Conservation (phyloP, 2,329 filamentous ascomycete species). For the Ploettnerulaceae sp. region DNA sequence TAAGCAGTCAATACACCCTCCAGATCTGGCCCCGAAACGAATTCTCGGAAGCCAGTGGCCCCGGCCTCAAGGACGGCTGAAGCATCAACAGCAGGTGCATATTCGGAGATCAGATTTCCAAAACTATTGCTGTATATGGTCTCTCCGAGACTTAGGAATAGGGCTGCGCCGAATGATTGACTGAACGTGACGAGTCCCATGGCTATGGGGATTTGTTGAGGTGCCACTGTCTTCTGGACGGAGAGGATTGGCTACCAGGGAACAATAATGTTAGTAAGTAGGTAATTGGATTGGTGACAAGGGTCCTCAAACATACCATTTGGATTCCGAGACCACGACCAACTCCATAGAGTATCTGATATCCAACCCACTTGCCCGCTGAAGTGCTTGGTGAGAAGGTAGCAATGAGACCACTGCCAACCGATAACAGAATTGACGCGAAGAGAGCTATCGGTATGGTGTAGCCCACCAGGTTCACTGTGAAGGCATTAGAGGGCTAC, state of each 20-base stretch:
- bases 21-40: slow-evolving; percentile 34
- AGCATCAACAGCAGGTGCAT: slow-evolving; percentile 34
- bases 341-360: slow-evolving; percentile 25
- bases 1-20: slow-evolving; percentile 39
- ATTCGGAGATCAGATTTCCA: slow-evolving; percentile 29
- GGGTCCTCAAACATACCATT: slow-evolving; percentile 23
- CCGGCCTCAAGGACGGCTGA: slow-evolving; percentile 37
- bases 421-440: slow-evolving; percentile 29
- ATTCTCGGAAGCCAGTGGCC: slow-evolving; percentile 36
- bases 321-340: slow-evolving; percentile 21
- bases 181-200: slow-evolving; percentile 35
- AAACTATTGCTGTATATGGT: slow-evolving; percentile 34
- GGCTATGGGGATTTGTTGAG: slow-evolving; percentile 31
- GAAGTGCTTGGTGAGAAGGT: slow-evolving; percentile 26
- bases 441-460: slow-evolving; percentile 33
- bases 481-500: no score
- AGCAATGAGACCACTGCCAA: slow-evolving; percentile 34
- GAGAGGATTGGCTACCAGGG: slow-evolving; percentile 30
- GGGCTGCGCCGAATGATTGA: slow-evolving; percentile 31
- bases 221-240: slow-evolving; percentile 31
- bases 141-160: slow-evolving; percentile 31
- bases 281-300: background rate
- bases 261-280: background rate
- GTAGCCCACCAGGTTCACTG: slow-evolving; percentile 31
- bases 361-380: slow-evolving; percentile 24